These are phyloP conservation scores for Neodidymelliopsis sp. DNA, from an alignment of 2,329 filamentous ascomycete species.

Conservation along the genomic window DNA sequence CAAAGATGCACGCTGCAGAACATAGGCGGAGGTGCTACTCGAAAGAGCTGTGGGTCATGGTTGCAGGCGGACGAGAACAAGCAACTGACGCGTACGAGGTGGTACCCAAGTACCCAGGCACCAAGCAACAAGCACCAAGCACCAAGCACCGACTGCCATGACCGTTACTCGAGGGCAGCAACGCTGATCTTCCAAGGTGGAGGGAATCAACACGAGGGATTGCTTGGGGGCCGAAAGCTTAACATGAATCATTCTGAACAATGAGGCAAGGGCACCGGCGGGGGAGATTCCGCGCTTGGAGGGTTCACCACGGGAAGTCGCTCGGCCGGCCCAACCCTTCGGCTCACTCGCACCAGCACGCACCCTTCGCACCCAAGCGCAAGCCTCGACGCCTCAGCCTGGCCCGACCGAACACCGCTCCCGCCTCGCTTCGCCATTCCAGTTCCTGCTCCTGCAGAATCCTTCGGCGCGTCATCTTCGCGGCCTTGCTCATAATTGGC, in stretches of 20 bases:
- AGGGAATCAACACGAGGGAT: background rate
- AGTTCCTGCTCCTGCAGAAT: conserved; percentile 14
- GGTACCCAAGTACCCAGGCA: too few relatives aligned
- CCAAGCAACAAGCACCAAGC: too few relatives aligned
- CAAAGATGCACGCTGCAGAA: background rate
- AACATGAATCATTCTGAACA: conserved; percentile 10
- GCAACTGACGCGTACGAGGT: conserved; percentile 2
- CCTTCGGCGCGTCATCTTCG: conserved; percentile 17
- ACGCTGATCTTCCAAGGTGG: conserved; percentile 2
- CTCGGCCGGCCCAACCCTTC: conserved; percentile 12
- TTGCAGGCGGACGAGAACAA: background rate
- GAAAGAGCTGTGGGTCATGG: background rate
- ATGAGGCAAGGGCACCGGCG: background rate
- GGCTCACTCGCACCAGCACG: conserved; percentile 1
- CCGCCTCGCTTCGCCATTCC: conserved; percentile 13
- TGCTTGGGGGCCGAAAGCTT: conserved; percentile 3
- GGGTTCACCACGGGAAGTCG: conserved; percentile 5
- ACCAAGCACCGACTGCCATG: too few relatives aligned
- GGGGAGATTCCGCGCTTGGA: background rate
- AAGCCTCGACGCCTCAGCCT: conserved; percentile 1
- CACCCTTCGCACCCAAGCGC: too few relatives aligned
- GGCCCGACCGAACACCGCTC: conserved; percentile 16
- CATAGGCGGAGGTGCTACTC: conserved; percentile 1
- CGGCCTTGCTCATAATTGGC: conserved; percentile 2
- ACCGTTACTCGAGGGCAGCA: conserved; percentile 4